Conservation (phyloP, 352 stramenopile species). For the Blastocystis sp. region DNA sequence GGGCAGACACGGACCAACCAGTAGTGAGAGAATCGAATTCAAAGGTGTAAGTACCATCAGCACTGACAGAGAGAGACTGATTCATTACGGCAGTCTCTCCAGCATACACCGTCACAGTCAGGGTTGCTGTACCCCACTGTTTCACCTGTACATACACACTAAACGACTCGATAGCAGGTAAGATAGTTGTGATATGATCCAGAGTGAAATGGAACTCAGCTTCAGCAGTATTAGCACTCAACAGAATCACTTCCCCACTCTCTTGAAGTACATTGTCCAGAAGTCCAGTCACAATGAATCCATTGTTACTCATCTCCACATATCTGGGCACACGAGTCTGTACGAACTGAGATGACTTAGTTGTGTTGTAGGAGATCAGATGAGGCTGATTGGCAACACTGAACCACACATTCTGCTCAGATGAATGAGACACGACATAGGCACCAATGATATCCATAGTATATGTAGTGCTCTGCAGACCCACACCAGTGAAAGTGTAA, state of each 20-base stretch:
- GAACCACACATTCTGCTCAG: slow-evolving; percentile 63
- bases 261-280: slow-evolving; percentile 5
- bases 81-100: not conserved
- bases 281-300: not conserved
- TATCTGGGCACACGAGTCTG: not conserved
- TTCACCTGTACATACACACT: slow-evolving; percentile 6
- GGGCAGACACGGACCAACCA: not conserved
- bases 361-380: slow-evolving; percentile 39
- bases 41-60: not conserved
- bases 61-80: not conserved
- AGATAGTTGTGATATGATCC: not conserved
- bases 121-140: slow-evolving; percentile 11
- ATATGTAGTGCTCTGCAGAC: not conserved
- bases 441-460: slow-evolving; percentile 7
- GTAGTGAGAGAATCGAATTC: not conserved
- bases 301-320: slow-evolving; percentile 15
- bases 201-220: not conserved
- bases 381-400: slow-evolving; percentile 23
- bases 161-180: not conserved
- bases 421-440: not conserved
- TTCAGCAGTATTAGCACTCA: not conserved
- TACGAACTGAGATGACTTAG: not conserved
- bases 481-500: slow-evolving; percentile 24
- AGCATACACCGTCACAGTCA: not conserved
- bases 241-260: not conserved